These are phyloP conservation scores for Dendrobium catenatum DNA, from an alignment of 106 monocot genomes.

Conservation along the genomic window DNA sequence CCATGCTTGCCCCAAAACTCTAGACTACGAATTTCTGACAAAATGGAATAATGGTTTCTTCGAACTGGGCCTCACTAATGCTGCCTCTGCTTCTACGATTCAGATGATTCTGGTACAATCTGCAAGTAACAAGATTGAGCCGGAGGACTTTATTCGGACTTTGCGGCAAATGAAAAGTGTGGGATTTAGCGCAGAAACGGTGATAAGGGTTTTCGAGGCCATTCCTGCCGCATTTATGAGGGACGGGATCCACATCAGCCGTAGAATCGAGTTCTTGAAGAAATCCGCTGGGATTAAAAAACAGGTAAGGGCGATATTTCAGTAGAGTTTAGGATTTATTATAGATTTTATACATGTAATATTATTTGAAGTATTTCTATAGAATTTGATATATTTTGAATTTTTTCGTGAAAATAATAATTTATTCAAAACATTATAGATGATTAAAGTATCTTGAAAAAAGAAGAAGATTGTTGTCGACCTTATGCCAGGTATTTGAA, in stretches of 20 bases:
- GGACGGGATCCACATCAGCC: slow-evolving; percentile 12
- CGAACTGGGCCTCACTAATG: slow-evolving; percentile 8
- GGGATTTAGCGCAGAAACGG: slow-evolving; percentile 36
- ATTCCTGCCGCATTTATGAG: slow-evolving; percentile 23
- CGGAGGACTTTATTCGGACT: slow-evolving; percentile 15
- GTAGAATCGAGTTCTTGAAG: slow-evolving; percentile 33
- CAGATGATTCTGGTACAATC: slow-evolving; percentile 33
- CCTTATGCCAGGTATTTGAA: too few relatives aligned
- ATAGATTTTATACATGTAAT: too few relatives aligned
- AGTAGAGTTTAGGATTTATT: too few relatives aligned
- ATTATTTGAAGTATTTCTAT: too few relatives aligned
- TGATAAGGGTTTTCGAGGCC: slow-evolving; percentile 24
- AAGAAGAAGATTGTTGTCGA: too few relatives aligned
- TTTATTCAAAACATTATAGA: too few relatives aligned
- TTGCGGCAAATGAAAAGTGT: slow-evolving; percentile 20
- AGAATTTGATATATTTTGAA: too few relatives aligned
- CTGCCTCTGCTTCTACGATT: slow-evolving; percentile 8
- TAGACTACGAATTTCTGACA: slow-evolving; percentile 17
- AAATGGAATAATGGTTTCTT: slow-evolving; percentile 25
- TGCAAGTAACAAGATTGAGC: slow-evolving; percentile 19
- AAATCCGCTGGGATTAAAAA: neutral
- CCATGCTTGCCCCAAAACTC: slow-evolving; percentile 13
- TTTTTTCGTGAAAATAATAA: too few relatives aligned
- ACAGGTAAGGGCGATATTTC: slow-evolving; percentile 4
- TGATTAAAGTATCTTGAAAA: too few relatives aligned